Percentiles rank a stretch among this genome's conserved stretches.
Evolutionary conservation across 257 asterid species (phyloP).

Genomic region (Solanum commersonii): DNA sequence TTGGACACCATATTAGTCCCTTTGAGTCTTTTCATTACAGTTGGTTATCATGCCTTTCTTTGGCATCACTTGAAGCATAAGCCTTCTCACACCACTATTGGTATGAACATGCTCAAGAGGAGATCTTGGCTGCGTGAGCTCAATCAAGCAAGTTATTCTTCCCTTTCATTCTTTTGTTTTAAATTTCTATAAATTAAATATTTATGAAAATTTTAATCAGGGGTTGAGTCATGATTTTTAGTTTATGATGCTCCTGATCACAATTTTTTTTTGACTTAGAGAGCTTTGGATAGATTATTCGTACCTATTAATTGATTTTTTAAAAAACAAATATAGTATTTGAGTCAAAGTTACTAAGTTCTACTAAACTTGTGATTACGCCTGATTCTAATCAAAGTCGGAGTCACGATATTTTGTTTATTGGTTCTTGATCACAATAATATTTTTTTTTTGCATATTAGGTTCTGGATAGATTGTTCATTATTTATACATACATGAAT

Average conservation of each 20-base stretch:
- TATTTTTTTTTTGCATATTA: background rate
- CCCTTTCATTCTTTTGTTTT: background rate
- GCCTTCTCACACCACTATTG: slow-evolving; percentile 47
- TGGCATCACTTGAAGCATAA: slow-evolving; percentile 45
- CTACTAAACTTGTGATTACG: background rate
- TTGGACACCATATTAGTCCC: slow-evolving; percentile 64
- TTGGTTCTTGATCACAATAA: background rate
- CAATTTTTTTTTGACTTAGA: background rate
- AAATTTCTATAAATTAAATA: background rate
- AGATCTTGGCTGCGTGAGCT: slow-evolving; percentile 52
- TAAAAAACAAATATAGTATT: background rate
- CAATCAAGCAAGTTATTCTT: slow-evolving; percentile 33
- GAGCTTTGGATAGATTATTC: background rate
- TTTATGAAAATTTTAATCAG: background rate
- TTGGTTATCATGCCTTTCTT: slow-evolving; percentile 73
- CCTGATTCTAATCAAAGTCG: background rate
- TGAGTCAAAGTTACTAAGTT: background rate
- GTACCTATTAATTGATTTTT: background rate
- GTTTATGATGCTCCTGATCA: background rate
- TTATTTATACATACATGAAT: background rate
- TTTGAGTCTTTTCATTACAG: slow-evolving; percentile 47
- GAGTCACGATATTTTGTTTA: background rate
- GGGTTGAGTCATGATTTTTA: background rate
- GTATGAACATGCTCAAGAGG: slow-evolving; percentile 42
- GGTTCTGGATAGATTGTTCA: background rate